These are phyloP conservation scores for Ceratocystis variospora DNA, from an alignment of 2,329 filamentous ascomycete genomes.

Conservation along the genomic window DNA sequence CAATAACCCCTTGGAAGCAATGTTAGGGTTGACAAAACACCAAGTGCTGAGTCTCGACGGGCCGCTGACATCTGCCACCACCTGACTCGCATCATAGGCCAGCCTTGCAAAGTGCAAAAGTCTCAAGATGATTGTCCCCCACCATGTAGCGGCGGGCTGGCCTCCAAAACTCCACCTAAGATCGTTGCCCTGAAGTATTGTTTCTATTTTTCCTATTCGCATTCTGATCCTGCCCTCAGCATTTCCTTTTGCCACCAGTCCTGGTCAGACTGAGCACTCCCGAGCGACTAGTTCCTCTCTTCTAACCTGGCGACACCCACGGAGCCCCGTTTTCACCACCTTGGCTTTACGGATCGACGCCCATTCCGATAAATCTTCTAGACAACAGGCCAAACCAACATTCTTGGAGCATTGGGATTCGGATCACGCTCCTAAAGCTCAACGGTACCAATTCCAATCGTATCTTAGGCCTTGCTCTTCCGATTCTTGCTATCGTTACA, in stretches of 20 bases:
- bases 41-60: neutral
- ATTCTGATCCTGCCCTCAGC: neutral
- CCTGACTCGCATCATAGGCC: neutral
- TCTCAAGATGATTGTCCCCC: conserved; percentile 3
- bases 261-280: neutral
- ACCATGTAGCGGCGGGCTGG: neutral
- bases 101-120: conserved; percentile 3
- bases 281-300: neutral
- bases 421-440: neutral
- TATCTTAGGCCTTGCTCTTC: neutral
- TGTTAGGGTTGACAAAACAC: neutral
- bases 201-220: neutral
- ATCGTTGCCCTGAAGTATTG: neutral
- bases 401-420: neutral
- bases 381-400: neutral
- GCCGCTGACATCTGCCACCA: neutral
- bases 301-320: neutral
- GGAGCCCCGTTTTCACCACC: conserved; percentile 5
- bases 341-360: neutral
- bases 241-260: neutral
- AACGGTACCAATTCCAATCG: neutral
- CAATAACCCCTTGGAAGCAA: too few relatives aligned
- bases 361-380: neutral
- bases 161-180: neutral
- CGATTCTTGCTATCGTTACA: neutral